These are phyloP conservation scores for Aaosphaeria arxii DNA, from an alignment of 2,329 filamentous ascomycete species.

Conservation along the genomic window DNA sequence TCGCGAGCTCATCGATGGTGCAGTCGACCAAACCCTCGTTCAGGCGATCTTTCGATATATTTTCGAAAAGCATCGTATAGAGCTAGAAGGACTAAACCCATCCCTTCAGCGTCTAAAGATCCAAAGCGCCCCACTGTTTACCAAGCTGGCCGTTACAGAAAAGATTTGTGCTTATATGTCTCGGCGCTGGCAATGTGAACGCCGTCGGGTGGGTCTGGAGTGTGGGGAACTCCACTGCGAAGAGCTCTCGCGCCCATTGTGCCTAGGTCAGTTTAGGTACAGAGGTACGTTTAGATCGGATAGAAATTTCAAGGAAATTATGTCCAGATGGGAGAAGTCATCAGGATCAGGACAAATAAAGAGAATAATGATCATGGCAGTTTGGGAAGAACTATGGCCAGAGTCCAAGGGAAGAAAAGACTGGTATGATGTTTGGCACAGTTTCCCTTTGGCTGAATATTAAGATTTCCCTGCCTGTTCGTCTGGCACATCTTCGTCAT, in stretches of 20 bases:
- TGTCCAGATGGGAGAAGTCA: not conserved
- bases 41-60: constrained; percentile 3
- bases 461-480: too few species aligned
- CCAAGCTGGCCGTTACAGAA: too few species aligned
- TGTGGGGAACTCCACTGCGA: too few species aligned
- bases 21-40: constrained; percentile 1
- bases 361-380: not conserved
- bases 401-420: constrained; percentile 2
- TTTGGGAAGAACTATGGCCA: constrained; percentile 3
- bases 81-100: not conserved
- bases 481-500: too few species aligned
- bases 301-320: not conserved
- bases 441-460: not conserved
- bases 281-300: not conserved
- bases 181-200: too few species aligned
- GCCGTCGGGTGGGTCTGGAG: too few species aligned
- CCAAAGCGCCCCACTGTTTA: too few species aligned
- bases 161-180: too few species aligned
- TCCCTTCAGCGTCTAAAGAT: not conserved
- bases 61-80: not conserved
- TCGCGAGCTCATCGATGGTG: not conserved
- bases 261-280: too few species aligned
- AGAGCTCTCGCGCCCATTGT: too few species aligned
- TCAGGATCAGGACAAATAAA: not conserved
- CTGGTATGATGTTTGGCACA: constrained; percentile 1